Evolutionary conservation across 202 grass and related monocot species (phyloP), one percentile per base, ranked within the genome.

Genomic region (Schoenoplectus tabernaemontani): DNA sequence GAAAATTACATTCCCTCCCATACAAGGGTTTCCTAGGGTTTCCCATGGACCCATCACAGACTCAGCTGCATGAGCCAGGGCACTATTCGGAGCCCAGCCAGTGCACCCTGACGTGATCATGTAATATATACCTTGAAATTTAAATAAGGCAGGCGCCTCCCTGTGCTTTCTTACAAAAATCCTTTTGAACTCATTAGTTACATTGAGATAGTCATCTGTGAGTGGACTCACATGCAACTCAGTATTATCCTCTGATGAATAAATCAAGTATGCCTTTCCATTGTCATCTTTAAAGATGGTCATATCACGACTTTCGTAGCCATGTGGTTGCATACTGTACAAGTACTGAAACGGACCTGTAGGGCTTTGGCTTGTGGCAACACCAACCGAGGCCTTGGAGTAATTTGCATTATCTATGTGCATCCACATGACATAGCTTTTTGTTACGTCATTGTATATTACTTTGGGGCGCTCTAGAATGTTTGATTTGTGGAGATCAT

Each of bases 381-480:
- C 90, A 20, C 96, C 96, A 37, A 99, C 85, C 9, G 92, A 92
- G 0, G 96, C 96, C 81, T 91, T 96, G 26, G 96, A 95, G 79
- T 99, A 99, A 64, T 96, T 99, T 20, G 79, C 85, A 78, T 99
- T 90, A 60, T 99, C 96, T 83, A 99, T 82, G 77, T 95, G 96
- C 90, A 99, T 95, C 96, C 96, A 99, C 96, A 99, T 99, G 81
- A 99, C 88, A 36, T 99, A 99, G 59, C 85, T 83, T 70, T 84
- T 76, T 7, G 90, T 91, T 38, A 64, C 62, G 28, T 92, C 89
- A 57, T 99, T 99, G 85, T 92, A 95, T 80, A 95, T 92, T 82
- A 99, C 96, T 64, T 99, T 99, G 41, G 96, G 96, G 44, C 96
- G 91, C 88, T 99, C 96, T 16, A 99, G 78, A 66, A 99, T 91